phyloP scores from a whole-genome alignment of 441 rosid genomes.

The Jatropha multifida region DNA sequence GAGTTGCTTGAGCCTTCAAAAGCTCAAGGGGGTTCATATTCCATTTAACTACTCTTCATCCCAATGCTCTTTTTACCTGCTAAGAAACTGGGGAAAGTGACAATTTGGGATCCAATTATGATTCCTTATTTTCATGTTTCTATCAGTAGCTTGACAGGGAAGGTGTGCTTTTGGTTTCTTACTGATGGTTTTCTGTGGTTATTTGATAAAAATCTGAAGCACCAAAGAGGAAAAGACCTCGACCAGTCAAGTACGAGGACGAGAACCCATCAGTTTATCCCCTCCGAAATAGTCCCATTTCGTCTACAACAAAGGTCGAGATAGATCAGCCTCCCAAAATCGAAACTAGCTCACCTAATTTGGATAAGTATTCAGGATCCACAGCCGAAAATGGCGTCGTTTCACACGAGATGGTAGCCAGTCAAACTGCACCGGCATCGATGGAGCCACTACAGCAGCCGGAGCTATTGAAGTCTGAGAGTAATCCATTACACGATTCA shows the following conservation, averaged over 20 bases:
- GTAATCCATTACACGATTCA: constrained; percentile 32
- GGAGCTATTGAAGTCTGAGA: constrained; percentile 43
- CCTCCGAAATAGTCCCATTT: constrained; percentile 43
- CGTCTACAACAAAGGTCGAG: constrained; percentile 53
- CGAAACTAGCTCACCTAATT: constrained; percentile 43
- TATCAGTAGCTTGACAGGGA: constrained; percentile 6
- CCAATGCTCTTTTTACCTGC: constrained; percentile 11
- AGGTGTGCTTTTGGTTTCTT: not conserved
- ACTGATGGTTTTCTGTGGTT: not conserved
- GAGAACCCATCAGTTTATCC: constrained; percentile 53
- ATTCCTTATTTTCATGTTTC: constrained; percentile 8
- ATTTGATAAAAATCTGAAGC: constrained; percentile 44
- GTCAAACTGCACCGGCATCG: constrained; percentile 23
- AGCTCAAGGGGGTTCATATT: not conserved
- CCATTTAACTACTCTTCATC: not conserved
- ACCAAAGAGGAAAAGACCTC: constrained; percentile 91
- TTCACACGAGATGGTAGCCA: constrained; percentile 31
- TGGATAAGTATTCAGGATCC: constrained; percentile 46
- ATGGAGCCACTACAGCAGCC: constrained; percentile 19
- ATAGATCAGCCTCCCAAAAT: constrained; percentile 49
- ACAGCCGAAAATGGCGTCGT: constrained; percentile 43
- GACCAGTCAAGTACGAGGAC: constrained; percentile 77
- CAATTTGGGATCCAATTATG: constrained; percentile 7
- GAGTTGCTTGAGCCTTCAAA: constrained; percentile 21
- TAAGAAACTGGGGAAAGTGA: constrained; percentile 7